Evolutionary conservation across 2,329 filamentous ascomycete genomes (phyloP), one percentile per base, ranked within the genome.

Genomic region (Bimuria novae-zelandiae): DNA sequence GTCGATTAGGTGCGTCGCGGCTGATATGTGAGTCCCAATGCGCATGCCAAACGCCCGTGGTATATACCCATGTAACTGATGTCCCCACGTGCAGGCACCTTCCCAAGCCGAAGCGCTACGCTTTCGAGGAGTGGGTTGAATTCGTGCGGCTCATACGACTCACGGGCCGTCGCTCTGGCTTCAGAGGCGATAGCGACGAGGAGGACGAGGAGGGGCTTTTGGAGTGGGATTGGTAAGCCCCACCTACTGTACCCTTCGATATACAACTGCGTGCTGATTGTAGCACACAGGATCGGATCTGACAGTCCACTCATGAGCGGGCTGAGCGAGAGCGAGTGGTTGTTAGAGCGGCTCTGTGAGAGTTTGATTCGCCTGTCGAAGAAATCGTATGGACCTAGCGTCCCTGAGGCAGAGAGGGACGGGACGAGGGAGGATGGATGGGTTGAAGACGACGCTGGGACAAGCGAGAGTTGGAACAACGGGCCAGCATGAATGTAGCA

Each of bases 101-200:
- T 39, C 73, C 79, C 4, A 80, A 83, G 2, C 79, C 81, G 0
- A 86, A 85, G 50, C 82, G 80, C 49, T 97, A 96, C 69, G 80
- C 78, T 0, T 97, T 92, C 58, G 85, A 92, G 60, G 88, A 96
- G 68, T 96, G 92, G 92, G 88, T 89, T 0, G 89, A 90, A 77
- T 94, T 90, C 62, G 86, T 92, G 7, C 83, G 84, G 19, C 79
- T 96, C 27, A 89, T 96, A 32, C 77, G 82, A 2, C 86, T 86
- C 59, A 77, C 77, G 2, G 49, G 52, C 12, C 42, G 49, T 6
- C 49, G 43, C 7, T 52, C 50, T 1, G 14, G 42, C 10, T 39
- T 51, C 32, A 23, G 49, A 45, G 39, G 63, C 10, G 57, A 52
- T 11, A 61, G 72, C 2, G 62, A 68, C 2, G 77, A 81, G 7